A percentile compares a stretch with the other conserved stretches of the same genome.
These are phyloP conservation scores for Escovopsis weberi DNA, from an alignment of 2,329 filamentous ascomycete species.

Conservation along the genomic window DNA sequence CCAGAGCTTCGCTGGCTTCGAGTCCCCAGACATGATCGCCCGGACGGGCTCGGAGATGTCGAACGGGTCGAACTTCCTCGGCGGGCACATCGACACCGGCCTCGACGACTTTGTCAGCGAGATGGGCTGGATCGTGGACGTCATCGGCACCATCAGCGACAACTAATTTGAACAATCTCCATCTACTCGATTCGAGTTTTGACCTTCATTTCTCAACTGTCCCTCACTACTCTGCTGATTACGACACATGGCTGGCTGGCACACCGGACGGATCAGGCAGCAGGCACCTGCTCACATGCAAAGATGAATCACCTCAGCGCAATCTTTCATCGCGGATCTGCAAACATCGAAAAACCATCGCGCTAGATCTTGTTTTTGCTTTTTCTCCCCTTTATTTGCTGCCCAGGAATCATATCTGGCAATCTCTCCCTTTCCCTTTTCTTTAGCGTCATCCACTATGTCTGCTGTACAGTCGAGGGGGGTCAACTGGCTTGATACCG, in stretches of 20 bases:
- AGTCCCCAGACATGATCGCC: constrained; percentile 14
- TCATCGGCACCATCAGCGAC: constrained; percentile 22
- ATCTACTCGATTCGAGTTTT: too few relatives aligned
- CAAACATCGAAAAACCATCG: too few relatives aligned
- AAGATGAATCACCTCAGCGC: too few relatives aligned
- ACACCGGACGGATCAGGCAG: neutral
- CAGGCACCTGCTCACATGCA: too few relatives aligned
- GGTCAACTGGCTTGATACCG: too few relatives aligned
- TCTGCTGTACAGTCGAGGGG: too few relatives aligned
- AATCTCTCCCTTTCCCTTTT: too few relatives aligned
- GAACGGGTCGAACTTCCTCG: constrained; percentile 15
- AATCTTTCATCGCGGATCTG: too few relatives aligned
- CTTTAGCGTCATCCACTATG: too few relatives aligned
- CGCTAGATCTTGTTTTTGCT: too few relatives aligned
- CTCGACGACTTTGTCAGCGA: constrained; percentile 30
- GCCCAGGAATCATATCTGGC: too few relatives aligned
- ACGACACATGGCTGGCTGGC: neutral
- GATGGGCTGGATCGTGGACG: constrained; percentile 36
- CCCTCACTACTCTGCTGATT: neutral
- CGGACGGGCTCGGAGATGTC: constrained; percentile 8
- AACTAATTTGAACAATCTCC: neutral
- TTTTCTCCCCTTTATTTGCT: too few relatives aligned
- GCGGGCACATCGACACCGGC: constrained; percentile 21
- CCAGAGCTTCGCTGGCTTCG: constrained; percentile 10
- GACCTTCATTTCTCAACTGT: neutral